Conservation (phyloP, 192 early-diverging fungal species). For the Phlyctochytrium planicorne region DNA sequence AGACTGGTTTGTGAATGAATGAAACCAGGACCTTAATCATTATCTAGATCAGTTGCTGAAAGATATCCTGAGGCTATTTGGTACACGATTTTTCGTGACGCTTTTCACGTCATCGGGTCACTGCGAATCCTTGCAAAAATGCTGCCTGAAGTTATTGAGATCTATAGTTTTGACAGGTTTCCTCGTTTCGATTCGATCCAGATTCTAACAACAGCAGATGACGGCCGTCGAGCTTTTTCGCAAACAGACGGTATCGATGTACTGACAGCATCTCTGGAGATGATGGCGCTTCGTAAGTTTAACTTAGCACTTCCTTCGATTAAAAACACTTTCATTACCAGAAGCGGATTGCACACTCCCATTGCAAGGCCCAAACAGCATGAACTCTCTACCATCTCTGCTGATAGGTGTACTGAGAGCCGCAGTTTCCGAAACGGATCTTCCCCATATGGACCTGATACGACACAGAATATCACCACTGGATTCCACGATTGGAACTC, state of each 20-base stretch:
- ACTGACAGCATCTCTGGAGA: conserved; percentile 36
- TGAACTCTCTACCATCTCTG: conserved; percentile 39
- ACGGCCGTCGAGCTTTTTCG: conserved; percentile 40
- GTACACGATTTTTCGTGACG: conserved; percentile 16
- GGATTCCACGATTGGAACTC: no score
- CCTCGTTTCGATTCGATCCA: neutral
- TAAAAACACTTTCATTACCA: no score
- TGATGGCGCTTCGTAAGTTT: conserved; percentile 27
- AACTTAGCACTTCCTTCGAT: no score
- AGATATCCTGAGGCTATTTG: conserved; percentile 28
- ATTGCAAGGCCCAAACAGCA: conserved; percentile 23
- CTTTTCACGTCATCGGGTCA: conserved; percentile 23
- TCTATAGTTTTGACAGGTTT: conserved; percentile 39
- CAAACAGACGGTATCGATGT: conserved; percentile 35
- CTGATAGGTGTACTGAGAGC: conserved; percentile 44
- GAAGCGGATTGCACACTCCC: no score
- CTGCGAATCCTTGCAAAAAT: conserved; percentile 35
- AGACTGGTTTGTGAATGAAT: conserved; percentile 19
- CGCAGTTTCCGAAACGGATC: conserved; percentile 40
- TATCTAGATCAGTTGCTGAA: conserved; percentile 10
- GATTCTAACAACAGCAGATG: conserved; percentile 16
- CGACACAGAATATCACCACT: conserved; percentile 11
- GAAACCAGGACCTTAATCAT: neutral
- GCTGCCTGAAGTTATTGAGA: conserved; percentile 36
- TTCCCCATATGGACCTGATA: conserved; percentile 32